These are phyloP conservation scores for Smittium mucronatum DNA, from an alignment of 371 early-diverging fungal species.

Conservation along the genomic window DNA sequence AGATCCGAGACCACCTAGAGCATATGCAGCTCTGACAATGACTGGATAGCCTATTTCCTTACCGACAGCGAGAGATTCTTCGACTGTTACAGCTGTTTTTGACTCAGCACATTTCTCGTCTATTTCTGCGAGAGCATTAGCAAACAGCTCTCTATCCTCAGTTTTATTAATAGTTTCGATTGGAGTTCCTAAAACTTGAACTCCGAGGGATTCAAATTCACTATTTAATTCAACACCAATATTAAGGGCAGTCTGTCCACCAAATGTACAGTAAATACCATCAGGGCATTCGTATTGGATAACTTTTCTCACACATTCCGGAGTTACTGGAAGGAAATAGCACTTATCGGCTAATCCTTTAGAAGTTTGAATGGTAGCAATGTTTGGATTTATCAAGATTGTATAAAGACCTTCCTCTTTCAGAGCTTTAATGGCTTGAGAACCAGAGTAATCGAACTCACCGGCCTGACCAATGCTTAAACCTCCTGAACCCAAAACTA, in stretches of 20 bases:
- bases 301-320: slow-evolving; percentile 84
- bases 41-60: slow-evolving; percentile 80
- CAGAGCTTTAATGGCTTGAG: slow-evolving; percentile 91
- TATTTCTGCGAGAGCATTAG: slow-evolving; percentile 69
- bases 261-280: slow-evolving; percentile 89
- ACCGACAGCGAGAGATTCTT: slow-evolving; percentile 73
- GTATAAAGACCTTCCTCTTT: slow-evolving; percentile 90
- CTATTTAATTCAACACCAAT: slow-evolving; percentile 75
- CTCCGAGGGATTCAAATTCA: slow-evolving; percentile 70
- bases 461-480: slow-evolving; percentile 95
- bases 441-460: slow-evolving; percentile 96
- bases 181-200: slow-evolving; percentile 85
- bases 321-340: slow-evolving; percentile 88
- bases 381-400: slow-evolving; percentile 89
- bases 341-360: slow-evolving; percentile 88
- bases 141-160: slow-evolving; percentile 91
- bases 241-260: slow-evolving; percentile 91
- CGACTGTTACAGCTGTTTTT: slow-evolving; percentile 55
- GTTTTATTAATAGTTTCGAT: slow-evolving; percentile 80
- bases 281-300: slow-evolving; percentile 86
- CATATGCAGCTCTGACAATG: slow-evolving; percentile 86
- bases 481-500: slow-evolving; percentile 93
- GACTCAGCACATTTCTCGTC: slow-evolving; percentile 74
- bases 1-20: slow-evolving; percentile 88
- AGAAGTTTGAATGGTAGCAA: slow-evolving; percentile 93